A percentile compares a stretch with the other conserved stretches of the same genome.
phyloP scores from a whole-genome alignment of 2,329 filamentous ascomycete species.

The Verticillium zaregamsianum region DNA sequence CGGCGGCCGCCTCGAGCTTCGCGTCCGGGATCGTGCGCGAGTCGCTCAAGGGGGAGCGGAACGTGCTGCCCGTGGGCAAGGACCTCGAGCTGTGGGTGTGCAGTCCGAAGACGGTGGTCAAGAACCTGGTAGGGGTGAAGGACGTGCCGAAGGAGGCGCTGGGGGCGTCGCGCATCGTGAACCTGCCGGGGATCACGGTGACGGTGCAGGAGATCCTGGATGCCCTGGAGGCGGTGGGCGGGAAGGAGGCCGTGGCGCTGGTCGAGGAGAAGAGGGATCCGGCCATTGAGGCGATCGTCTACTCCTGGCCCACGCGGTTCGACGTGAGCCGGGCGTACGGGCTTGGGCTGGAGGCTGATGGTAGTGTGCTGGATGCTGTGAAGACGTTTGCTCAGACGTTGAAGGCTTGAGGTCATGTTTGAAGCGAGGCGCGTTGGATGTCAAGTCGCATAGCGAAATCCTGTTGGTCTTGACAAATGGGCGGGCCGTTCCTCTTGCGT shows the following conservation, averaged over 20 bases:
- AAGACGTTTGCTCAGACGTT: constrained; percentile 7
- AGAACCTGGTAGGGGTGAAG: constrained; percentile 40
- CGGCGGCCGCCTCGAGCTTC: constrained; percentile 57
- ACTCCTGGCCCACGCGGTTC: constrained; percentile 50
- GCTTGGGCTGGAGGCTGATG: constrained; percentile 47
- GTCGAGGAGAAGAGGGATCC: constrained; percentile 45
- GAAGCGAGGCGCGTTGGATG: not conserved
- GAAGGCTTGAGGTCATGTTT: not conserved
- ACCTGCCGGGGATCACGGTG: constrained; percentile 48
- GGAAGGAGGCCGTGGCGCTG: constrained; percentile 34
- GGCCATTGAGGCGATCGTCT: constrained; percentile 43
- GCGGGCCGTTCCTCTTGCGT: no score
- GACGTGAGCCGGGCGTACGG: constrained; percentile 45
- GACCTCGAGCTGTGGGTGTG: constrained; percentile 42
- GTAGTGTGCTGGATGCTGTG: constrained; percentile 26
- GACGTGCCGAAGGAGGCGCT: constrained; percentile 33
- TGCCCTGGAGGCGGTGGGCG: constrained; percentile 43
- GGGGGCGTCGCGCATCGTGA: constrained; percentile 39
- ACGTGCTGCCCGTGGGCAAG: constrained; percentile 36
- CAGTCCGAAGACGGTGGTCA: constrained; percentile 39
- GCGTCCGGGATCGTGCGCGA: constrained; percentile 60
- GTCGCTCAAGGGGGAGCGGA: constrained; percentile 43
- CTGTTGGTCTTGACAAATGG: not conserved
- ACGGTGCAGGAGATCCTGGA: constrained; percentile 50
- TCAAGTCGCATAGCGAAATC: not conserved